Evolutionary conservation across 2,329 filamentous ascomycete species (phyloP), one percentile per base, ranked within the genome.

Genomic region (Claviceps sp.): DNA sequence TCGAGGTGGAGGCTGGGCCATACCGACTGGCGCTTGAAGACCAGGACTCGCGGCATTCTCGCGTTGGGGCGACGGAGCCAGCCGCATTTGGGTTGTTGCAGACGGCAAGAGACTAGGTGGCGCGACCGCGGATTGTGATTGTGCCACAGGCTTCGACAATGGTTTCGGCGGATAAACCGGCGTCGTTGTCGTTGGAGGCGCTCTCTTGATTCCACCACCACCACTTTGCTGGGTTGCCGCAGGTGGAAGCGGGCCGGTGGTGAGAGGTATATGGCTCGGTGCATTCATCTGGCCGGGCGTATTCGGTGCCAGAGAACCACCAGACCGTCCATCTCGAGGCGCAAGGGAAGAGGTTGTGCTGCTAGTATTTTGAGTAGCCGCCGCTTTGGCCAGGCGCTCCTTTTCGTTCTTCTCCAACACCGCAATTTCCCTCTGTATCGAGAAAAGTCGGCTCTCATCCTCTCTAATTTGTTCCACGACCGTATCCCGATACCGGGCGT

Each of bases 401-500:
- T 61, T 62, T 56, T 68, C 67, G 19, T 58, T 65, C 50, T 75
- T 74, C 64, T 90, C 80, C 48, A 93, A 75, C 53, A 82, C 75
- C 41, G 74, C 70, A 49, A 94, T 80, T 57, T 95, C 85, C 54
- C 73, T 73, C 64, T 82, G 77, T 44, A 91, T 68, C 17, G 70
- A 69, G 26, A 77, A 75, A 62, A 84, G 85, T 50, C 73, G 75
- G 54, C 74, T 75, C 70, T 96, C 90, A 56, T 93, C 84, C 52
- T 85, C 79, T 54, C 78, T 74, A 54, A 96, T 87, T 60, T 84
- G 77, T 52, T 73, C 71, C n/a, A 89, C 76, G 48, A 84, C 73
- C 44, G 83, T 73, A 46, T 85, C 80, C 56, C 82, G 78, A 64
- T 94, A 96, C 56, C 80, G 76, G 13, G 78, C 75, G 63, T 93